phyloP scores from a whole-genome alignment of 495 filamentous ascomycete genomes.

The Cercophora newfieldiana region DNA sequence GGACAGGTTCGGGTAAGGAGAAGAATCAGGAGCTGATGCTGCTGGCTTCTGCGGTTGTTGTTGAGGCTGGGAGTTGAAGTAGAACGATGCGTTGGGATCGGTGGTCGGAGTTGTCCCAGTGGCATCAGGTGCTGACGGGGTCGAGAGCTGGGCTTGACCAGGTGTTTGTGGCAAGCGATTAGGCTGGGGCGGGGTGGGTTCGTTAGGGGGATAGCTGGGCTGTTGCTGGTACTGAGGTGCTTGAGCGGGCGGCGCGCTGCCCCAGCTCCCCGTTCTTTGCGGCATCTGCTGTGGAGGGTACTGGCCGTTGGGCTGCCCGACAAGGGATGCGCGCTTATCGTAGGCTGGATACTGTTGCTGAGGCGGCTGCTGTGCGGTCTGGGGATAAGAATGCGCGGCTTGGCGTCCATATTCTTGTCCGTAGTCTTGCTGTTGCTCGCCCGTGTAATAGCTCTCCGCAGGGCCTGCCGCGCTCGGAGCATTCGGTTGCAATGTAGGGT shows the following conservation, averaged over 20 bases:
- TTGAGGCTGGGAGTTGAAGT: conserved; percentile 45
- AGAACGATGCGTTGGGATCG: conserved; percentile 51
- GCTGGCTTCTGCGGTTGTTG: conserved; percentile 37
- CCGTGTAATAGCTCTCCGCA: conserved; percentile 80
- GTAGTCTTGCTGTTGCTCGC: conserved; percentile 60
- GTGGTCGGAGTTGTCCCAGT: conserved; percentile 35
- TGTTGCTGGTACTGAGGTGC: conserved; percentile 37
- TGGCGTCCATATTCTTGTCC: conserved; percentile 19
- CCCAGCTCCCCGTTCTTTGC: conserved; percentile 50
- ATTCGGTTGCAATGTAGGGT: conserved; percentile 63
- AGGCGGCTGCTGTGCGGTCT: conserved; percentile 34
- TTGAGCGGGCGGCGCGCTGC: conserved; percentile 34
- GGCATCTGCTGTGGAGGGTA: conserved; percentile 51
- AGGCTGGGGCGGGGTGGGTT: conserved; percentile 33
- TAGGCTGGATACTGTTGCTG: conserved; percentile 41
- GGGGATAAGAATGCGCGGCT: conserved; percentile 41
- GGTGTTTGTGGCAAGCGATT: conserved; percentile 33
- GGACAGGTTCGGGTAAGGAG: conserved; percentile 48
- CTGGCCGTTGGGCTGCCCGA: conserved; percentile 34
- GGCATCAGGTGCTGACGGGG: conserved; percentile 20
- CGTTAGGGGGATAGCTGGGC: conserved; percentile 34
- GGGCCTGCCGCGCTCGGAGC: conserved; percentile 51
- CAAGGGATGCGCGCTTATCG: conserved; percentile 42
- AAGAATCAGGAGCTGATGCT: conserved; percentile 38
- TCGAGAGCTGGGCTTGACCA: conserved; percentile 30